A percentile compares a stretch with the other conserved stretches of the same genome.
Conservation (phyloP, 108 stramenopile genomes). For the Bacterosira constricta region DNA sequence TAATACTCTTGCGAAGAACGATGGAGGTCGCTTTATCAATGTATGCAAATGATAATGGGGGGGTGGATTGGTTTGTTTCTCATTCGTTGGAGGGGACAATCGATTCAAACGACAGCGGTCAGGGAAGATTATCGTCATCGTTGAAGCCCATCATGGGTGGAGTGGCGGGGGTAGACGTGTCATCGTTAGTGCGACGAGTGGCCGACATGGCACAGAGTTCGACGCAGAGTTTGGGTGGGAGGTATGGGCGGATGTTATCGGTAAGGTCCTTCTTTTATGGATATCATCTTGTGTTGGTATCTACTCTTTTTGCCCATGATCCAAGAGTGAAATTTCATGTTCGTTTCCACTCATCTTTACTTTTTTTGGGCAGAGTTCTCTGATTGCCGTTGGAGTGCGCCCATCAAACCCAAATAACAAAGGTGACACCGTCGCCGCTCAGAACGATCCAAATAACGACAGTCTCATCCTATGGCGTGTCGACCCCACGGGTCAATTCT, state of each 20-base stretch:
- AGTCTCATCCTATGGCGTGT: slow-evolving; percentile 60
- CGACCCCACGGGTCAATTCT: slow-evolving; percentile 87
- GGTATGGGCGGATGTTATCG: slow-evolving; percentile 49
- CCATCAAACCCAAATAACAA: not conserved
- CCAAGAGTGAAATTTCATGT: not conserved
- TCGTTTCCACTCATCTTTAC: not conserved
- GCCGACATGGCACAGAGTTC: slow-evolving; percentile 74
- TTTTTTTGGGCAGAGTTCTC: slow-evolving; percentile 46
- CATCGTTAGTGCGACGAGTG: slow-evolving; percentile 52
- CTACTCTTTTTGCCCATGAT: not conserved
- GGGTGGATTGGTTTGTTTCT: slow-evolving; percentile 43
- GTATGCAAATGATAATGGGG: slow-evolving; percentile 43
- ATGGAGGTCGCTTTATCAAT: slow-evolving; percentile 43
- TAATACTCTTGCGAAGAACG: slow-evolving; percentile 45
- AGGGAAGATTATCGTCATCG: not conserved
- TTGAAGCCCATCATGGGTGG: slow-evolving; percentile 14
- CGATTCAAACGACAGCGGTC: too few relatives aligned
- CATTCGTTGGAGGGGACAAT: slow-evolving; percentile 43
- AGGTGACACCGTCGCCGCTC: not conserved
- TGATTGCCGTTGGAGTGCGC: slow-evolving; percentile 54
- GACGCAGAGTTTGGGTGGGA: slow-evolving; percentile 60
- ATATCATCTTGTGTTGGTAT: slow-evolving; percentile 5
- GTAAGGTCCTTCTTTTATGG: slow-evolving; percentile 16
- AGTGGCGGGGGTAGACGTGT: slow-evolving; percentile 24
- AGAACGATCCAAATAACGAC: not conserved